Conservation (phyloP, 352 stramenopile species). For the Globisporangium radiosum region DNA sequence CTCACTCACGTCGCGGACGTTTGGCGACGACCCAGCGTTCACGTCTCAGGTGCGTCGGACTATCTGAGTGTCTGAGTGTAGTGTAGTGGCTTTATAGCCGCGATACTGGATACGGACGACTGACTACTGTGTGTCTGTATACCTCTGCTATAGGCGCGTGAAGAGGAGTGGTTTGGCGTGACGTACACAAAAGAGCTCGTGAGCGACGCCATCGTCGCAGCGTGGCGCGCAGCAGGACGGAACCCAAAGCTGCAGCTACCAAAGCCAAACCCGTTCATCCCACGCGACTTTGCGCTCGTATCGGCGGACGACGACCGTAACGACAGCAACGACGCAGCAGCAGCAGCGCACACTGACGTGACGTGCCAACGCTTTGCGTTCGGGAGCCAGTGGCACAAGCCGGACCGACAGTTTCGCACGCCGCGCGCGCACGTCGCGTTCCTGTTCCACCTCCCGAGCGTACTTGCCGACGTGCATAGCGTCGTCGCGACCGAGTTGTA, state of each 20-base stretch:
- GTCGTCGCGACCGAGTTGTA: conserved; percentile 50
- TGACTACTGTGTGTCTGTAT: not conserved
- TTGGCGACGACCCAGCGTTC: conserved; percentile 30
- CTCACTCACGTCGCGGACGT: conserved; percentile 41
- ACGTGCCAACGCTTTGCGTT: conserved; percentile 29
- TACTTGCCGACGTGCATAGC: conserved; percentile 28
- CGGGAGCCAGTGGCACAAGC: conserved; percentile 59
- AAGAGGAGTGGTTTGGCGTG: conserved; percentile 63
- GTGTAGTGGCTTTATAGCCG: not conserved
- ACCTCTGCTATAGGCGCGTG: conserved; percentile 16
- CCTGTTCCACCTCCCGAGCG: conserved; percentile 43
- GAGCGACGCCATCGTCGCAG: conserved; percentile 16
- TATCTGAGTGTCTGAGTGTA: not conserved
- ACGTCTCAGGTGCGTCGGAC: conserved; percentile 20
- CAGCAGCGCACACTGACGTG: conserved; percentile 16
- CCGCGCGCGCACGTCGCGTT: conserved; percentile 53
- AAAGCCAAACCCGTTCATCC: conserved; percentile 64
- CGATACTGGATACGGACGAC: not conserved
- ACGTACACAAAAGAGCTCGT: conserved; percentile 50
- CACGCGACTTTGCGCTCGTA: conserved; percentile 57
- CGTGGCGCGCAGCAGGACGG: conserved; percentile 28
- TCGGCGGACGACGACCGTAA: not conserved
- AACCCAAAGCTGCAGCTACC: conserved; percentile 52
- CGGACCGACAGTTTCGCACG: conserved; percentile 48
- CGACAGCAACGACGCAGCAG: conserved; percentile 9